These are phyloP conservation scores for Penicillium herquei DNA, from an alignment of 495 filamentous ascomycete genomes.

Conservation along the genomic window DNA sequence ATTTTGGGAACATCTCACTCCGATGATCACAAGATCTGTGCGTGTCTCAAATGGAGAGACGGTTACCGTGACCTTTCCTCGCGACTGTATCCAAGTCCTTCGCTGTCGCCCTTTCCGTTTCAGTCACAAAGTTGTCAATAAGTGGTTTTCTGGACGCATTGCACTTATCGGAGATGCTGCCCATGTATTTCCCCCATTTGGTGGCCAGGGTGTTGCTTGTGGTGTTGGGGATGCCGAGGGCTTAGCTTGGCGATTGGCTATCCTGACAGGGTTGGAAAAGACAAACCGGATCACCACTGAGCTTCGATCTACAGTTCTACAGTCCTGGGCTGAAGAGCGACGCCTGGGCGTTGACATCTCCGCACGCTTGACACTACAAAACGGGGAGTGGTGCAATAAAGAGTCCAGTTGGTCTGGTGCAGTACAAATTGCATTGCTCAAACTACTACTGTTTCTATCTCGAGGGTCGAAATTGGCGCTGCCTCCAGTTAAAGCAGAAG, in stretches of 20 bases:
- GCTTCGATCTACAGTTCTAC: neutral
- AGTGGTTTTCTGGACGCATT: constrained; percentile 44
- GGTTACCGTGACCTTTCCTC: constrained; percentile 21
- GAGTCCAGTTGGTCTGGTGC: neutral
- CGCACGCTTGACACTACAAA: constrained; percentile 1
- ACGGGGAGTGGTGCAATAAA: constrained; percentile 7
- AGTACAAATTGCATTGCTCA: neutral
- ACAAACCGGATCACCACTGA: neutral
- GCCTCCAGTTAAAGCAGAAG: neutral
- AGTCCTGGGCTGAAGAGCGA: constrained; percentile 2
- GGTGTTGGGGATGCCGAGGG: constrained; percentile 35
- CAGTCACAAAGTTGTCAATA: constrained; percentile 46
- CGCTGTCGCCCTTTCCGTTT: constrained; percentile 51
- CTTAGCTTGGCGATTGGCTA: constrained; percentile 42
- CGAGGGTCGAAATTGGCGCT: neutral
- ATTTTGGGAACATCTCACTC: neutral
- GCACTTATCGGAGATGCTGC: constrained; percentile 53
- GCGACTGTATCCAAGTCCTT: constrained; percentile 46
- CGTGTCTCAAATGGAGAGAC: neutral
- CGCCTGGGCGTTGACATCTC: constrained; percentile 1
- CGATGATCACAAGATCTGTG: neutral
- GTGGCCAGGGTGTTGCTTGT: constrained; percentile 51
- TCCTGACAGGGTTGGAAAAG: neutral
- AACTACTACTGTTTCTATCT: neutral
- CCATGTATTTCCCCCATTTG: constrained; percentile 58